Percentiles rank a stretch among this genome's conserved stretches.
phyloP scores from a whole-genome alignment of 495 filamentous ascomycete species.

The Trichodelitschia bisporula region DNA sequence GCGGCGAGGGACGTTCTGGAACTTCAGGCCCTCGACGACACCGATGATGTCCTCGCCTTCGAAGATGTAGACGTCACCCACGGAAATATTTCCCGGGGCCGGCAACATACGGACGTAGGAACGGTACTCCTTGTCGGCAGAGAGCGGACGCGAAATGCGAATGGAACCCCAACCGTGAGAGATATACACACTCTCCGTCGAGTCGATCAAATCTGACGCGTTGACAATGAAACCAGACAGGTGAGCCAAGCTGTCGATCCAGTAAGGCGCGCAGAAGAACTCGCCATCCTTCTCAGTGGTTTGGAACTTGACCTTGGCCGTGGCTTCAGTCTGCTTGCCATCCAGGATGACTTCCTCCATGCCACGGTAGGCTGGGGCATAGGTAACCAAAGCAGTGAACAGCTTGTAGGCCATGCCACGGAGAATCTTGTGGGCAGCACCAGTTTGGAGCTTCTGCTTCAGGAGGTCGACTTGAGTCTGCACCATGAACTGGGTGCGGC shows the following conservation, averaged over 20 bases:
- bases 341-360: slow-evolving; percentile 23
- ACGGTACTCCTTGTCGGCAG: slow-evolving; percentile 15
- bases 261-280: slow-evolving; percentile 20
- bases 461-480: slow-evolving; percentile 19
- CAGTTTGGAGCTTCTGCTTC: slow-evolving; percentile 16
- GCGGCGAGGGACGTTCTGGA: slow-evolving; percentile 20
- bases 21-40: slow-evolving; percentile 18
- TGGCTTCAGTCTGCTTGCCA: slow-evolving; percentile 19
- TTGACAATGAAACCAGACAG: slow-evolving; percentile 30
- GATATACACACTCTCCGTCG: slow-evolving; percentile 22
- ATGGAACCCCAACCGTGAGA: slow-evolving; percentile 20
- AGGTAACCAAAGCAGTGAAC: slow-evolving; percentile 20
- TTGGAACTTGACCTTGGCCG: slow-evolving; percentile 18
- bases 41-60: slow-evolving; percentile 19
- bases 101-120: slow-evolving; percentile 21
- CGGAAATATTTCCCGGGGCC: slow-evolving; percentile 16
- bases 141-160: slow-evolving; percentile 15
- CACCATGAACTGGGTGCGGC: slow-evolving; percentile 18
- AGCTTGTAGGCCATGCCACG: slow-evolving; percentile 24
- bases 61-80: slow-evolving; percentile 21
- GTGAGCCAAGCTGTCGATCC: slow-evolving; percentile 25
- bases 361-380: slow-evolving; percentile 17
- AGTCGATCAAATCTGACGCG: slow-evolving; percentile 21
- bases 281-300: slow-evolving; percentile 18
- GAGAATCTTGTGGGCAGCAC: slow-evolving; percentile 20